Conservation (phyloP, 2,329 filamentous ascomycete species). For the Phoma herbarum region DNA sequence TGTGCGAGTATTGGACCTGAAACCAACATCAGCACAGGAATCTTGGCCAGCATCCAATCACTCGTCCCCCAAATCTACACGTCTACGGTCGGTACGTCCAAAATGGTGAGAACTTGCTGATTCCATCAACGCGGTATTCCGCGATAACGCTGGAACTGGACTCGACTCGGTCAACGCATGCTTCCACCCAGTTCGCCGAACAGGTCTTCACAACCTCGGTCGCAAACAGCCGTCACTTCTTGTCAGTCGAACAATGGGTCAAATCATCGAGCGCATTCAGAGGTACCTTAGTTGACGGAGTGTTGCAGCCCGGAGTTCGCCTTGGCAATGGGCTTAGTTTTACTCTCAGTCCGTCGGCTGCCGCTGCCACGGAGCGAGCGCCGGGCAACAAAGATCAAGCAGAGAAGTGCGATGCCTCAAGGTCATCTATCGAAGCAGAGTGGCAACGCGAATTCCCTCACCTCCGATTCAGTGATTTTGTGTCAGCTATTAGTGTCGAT, state of each 20-base stretch:
- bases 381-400: not conserved
- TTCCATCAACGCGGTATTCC: no score
- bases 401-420: not conserved
- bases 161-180: not conserved
- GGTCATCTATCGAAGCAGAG: not conserved
- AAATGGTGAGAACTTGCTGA: not conserved
- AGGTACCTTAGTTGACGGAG: constrained; percentile 31
- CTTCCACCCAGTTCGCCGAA: not conserved
- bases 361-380: not conserved
- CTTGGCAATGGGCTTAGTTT: not conserved
- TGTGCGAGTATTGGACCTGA: not conserved
- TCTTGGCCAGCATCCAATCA: not conserved
- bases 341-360: not conserved
- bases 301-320: constrained; percentile 34
- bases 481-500: not conserved
- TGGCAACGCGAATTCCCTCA: not conserved
- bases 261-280: constrained; percentile 23
- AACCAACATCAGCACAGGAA: not conserved
- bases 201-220: not conserved
- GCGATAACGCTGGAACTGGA: constrained; percentile 1
- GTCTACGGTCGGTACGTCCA: not conserved
- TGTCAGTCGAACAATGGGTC: not conserved
- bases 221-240: not conserved
- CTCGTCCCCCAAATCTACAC: not conserved
- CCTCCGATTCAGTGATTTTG: not conserved